Evolutionary conservation across 2,329 filamentous ascomycete genomes (phyloP), one percentile per base, ranked within the genome.

Genomic region (Mycogone perniciosa): DNA sequence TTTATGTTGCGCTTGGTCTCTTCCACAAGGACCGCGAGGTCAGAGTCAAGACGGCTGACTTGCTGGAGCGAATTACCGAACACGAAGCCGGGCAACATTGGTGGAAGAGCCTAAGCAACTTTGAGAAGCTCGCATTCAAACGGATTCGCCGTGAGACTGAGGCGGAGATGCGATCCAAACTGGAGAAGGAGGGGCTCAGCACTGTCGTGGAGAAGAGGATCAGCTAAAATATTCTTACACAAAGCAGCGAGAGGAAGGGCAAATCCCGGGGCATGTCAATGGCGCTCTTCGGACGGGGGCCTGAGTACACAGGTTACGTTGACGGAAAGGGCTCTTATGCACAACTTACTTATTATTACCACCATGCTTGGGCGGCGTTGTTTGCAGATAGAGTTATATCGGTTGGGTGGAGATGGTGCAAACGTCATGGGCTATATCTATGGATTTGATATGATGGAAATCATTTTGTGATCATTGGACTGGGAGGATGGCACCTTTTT

Each of bases 21-120:
- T 96, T 97, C 66, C 93, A 99, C 71, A 89, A 90, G 50, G 84
- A 91, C 57, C 76, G 78, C 34, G 86, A 89, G 46, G 91, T 96
- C 8, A 79, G 93, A 34, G 71, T 86, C 59, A 83, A 82, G 50
- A 88, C 89, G 2, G 85, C 89, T 1, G 88, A 88, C 54, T 71
- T 99, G 34, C 69, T 99, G 26, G 89, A 92, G 58, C 80, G 90
- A 26, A 84, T 99, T 49, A 81, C 84, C 58, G 84, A 86, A 51
- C 92, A 99, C 68, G 87, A 95, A 63, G 93, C 90, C 7, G 93
- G 93, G 2, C 80, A 90, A 62, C 89, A 97, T 69, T 97, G 93
- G 78, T 99, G 92, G 89, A 82, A 79, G 57, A 82, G 82, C 31
- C 73, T 99, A 44, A 93, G 90, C 52, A 78, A 89, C 41, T 99